A percentile compares a stretch with the other conserved stretches of the same genome.
These are phyloP conservation scores for Cruciata laevipes DNA, from an alignment of 257 asterid species.

Conservation along the genomic window DNA sequence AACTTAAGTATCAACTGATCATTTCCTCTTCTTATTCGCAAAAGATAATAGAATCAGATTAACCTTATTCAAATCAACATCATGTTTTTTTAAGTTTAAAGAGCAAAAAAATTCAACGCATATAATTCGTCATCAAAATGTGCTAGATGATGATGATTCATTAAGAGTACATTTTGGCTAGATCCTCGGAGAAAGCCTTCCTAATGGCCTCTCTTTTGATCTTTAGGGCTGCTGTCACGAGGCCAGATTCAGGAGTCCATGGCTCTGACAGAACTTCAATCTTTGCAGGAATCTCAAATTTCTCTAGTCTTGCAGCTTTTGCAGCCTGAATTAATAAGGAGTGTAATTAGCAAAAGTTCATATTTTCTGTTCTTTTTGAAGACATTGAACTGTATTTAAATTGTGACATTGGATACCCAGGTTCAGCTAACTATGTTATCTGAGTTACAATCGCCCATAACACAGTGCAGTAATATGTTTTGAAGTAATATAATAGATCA, in stretches of 20 bases:
- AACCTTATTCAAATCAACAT: not conserved
- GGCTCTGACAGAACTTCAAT: conserved; percentile 38
- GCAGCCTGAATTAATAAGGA: conserved; percentile 26
- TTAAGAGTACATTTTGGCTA: conserved; percentile 51
- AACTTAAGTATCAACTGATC: not conserved
- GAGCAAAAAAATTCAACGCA: not conserved
- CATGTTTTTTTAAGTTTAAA: not conserved
- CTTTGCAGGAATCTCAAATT: conserved; percentile 45
- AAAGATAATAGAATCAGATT: not conserved
- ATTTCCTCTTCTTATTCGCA: not conserved
- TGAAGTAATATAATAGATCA: not conserved
- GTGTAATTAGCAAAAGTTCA: not conserved
- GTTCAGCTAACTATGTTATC: not conserved
- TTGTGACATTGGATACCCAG: no score
- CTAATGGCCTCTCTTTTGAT: conserved; percentile 50
- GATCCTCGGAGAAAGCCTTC: conserved; percentile 69
- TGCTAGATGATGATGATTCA: conserved; percentile 18
- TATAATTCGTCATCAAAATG: conserved; percentile 5
- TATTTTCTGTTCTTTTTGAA: not conserved
- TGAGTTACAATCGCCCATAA: not conserved
- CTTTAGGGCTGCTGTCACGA: conserved; percentile 49
- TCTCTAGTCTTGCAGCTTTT: conserved; percentile 36
- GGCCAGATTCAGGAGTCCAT: conserved; percentile 53
- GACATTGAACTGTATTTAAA: not conserved
- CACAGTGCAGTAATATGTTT: not conserved